A percentile compares a stretch with the other conserved stretches of the same genome.
Evolutionary conservation across 2,329 filamentous ascomycete genomes (phyloP).

Genomic region (Claviceps sp.): DNA sequence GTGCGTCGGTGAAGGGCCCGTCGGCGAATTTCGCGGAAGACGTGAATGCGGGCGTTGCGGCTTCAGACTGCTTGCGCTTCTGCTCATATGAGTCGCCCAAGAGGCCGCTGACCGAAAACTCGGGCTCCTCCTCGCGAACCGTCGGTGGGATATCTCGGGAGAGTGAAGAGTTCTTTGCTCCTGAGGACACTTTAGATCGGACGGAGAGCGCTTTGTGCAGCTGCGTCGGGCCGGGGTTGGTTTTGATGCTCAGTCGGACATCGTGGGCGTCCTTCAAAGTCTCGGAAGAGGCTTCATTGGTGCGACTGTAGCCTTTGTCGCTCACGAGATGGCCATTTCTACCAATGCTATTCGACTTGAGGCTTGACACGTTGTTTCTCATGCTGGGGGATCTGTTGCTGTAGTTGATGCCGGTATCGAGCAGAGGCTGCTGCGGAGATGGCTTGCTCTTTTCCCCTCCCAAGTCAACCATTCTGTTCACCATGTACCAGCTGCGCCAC

Average conservation of each 20-base stretch:
- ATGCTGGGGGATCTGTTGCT: not conserved
- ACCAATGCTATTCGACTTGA: slow-evolving; percentile 3
- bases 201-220: not conserved
- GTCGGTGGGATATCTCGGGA: not conserved
- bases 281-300: not conserved
- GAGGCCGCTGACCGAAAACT: slow-evolving; percentile 38
- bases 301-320: not conserved
- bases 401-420: not conserved
- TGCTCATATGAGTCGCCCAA: slow-evolving; percentile 33
- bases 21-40: slow-evolving; percentile 13
- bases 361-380: not conserved
- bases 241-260: slow-evolving; percentile 7
- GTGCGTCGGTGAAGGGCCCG: slow-evolving; percentile 39
- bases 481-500: slow-evolving; percentile 89
- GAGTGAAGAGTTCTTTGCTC: not conserved
- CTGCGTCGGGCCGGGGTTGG: not conserved
- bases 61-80: slow-evolving; percentile 28
- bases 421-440: slow-evolving; percentile 4
- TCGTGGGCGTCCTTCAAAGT: slow-evolving; percentile 9
- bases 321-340: not conserved
- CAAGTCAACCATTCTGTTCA: slow-evolving; percentile 48
- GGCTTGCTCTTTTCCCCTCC: slow-evolving; percentile 22
- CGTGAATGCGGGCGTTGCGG: slow-evolving; percentile 14
- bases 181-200: not conserved
- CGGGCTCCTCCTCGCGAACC: slow-evolving; percentile 15